A percentile compares a stretch with the other conserved stretches of the same genome.
phyloP scores from a whole-genome alignment of 371 early-diverging fungal genomes.

The Parasitella parasitica region DNA sequence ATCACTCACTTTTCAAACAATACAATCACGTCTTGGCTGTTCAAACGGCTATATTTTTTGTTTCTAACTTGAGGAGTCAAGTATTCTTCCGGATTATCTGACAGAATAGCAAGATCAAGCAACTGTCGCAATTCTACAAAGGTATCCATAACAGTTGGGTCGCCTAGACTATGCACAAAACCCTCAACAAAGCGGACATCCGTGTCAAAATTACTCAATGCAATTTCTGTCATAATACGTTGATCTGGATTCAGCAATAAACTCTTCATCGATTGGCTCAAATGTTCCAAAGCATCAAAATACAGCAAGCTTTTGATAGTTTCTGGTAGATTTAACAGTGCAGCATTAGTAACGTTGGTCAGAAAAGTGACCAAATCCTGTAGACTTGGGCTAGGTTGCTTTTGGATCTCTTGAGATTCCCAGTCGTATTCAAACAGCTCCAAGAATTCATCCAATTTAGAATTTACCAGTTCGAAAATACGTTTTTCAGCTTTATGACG shows the following conservation, averaged over 20 bases:
- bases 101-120: conserved; percentile 55
- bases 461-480: conserved; percentile 77
- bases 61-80: conserved; percentile 59
- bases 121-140: conserved; percentile 78
- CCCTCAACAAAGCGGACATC: conserved; percentile 78
- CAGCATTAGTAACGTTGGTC: conserved; percentile 69
- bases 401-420: conserved; percentile 46
- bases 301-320: conserved; percentile 70
- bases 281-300: conserved; percentile 75
- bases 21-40: conserved; percentile 60
- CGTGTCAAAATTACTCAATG: conserved; percentile 66
- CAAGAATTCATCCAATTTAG: conserved; percentile 80
- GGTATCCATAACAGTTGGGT: conserved; percentile 65
- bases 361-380: conserved; percentile 75
- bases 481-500: conserved; percentile 74
- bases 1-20: conserved; percentile 85
- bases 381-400: conserved; percentile 64
- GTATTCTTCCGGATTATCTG: conserved; percentile 77
- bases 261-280: conserved; percentile 67
- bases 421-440: conserved; percentile 85
- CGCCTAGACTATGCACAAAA: conserved; percentile 66
- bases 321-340: conserved; percentile 68
- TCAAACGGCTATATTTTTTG: conserved; percentile 64
- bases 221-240: conserved; percentile 61
- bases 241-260: conserved; percentile 61